phyloP scores from a whole-genome alignment of 1,284 basidiomycete species.

The Chalciporus sp. region DNA sequence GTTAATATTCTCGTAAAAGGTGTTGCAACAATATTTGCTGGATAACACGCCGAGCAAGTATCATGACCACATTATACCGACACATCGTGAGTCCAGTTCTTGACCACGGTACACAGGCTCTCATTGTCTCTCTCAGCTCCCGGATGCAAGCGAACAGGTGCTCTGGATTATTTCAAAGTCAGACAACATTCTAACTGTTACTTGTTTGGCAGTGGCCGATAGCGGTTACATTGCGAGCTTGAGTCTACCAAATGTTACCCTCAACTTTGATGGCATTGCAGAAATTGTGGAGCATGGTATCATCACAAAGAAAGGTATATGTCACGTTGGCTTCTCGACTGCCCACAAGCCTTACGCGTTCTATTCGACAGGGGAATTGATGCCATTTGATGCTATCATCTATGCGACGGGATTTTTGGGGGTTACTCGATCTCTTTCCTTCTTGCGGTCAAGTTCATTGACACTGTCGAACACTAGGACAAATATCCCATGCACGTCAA shows the following conservation, averaged over 20 bases:
- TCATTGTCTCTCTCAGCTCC: constrained; percentile 24
- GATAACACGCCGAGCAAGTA: constrained; percentile 37
- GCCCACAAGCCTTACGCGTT: not conserved
- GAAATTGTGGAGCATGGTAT: constrained; percentile 41
- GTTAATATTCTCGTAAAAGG: constrained; percentile 19
- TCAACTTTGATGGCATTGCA: constrained; percentile 42
- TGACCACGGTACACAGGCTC: not conserved
- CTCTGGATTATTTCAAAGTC: not conserved
- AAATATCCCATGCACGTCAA: constrained; percentile 30
- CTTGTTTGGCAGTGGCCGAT: constrained; percentile 35
- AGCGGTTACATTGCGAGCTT: constrained; percentile 43
- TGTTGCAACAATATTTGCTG: constrained; percentile 33
- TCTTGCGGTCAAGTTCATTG: not conserved
- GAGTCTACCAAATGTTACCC: constrained; percentile 43
- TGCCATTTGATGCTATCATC: constrained; percentile 37
- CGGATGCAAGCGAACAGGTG: constrained; percentile 42
- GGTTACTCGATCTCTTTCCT: constrained; percentile 12
- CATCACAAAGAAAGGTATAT: constrained; percentile 37
- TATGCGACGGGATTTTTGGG: constrained; percentile 37
- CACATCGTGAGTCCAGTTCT: constrained; percentile 32
- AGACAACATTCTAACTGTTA: not conserved
- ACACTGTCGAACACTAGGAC: constrained; percentile 22
- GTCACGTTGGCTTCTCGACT: not conserved
- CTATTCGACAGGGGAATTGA: constrained; percentile 22
- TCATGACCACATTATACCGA: constrained; percentile 39